Conservation (phyloP, 2,329 filamentous ascomycete genomes). For the Aspergillus quadrilineatus region DNA sequence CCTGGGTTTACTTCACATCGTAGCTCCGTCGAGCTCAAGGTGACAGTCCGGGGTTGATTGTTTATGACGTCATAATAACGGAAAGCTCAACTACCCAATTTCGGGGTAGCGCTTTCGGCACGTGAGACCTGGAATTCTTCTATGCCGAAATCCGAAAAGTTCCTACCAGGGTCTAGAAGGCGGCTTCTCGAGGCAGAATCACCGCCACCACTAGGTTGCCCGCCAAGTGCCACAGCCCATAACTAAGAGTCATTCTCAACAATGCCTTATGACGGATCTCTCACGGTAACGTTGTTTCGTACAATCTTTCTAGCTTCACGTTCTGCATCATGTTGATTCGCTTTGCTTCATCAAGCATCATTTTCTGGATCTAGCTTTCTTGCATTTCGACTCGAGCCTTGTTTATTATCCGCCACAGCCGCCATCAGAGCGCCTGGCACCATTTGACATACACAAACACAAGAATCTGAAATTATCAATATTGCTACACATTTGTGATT, state of each 20-base stretch:
- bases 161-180: background rate
- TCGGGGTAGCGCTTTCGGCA: background rate
- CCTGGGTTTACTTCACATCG: background rate
- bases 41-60: background rate
- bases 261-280: background rate
- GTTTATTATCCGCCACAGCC: background rate
- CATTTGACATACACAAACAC: background rate
- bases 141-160: background rate
- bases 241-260: background rate
- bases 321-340: conserved; percentile 23
- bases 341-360: background rate
- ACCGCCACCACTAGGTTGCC: background rate
- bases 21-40: background rate
- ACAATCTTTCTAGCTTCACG: conserved; percentile 12
- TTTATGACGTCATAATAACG: background rate
- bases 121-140: background rate
- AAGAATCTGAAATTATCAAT: background rate
- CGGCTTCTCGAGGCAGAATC: background rate
- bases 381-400: background rate
- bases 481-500: background rate
- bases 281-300: background rate
- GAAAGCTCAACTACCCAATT: no score
- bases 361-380: conserved; percentile 3
- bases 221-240: background rate
- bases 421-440: background rate